phyloP scores from a whole-genome alignment of 208 protist species.

The Wallacemonas sp. region DNA sequence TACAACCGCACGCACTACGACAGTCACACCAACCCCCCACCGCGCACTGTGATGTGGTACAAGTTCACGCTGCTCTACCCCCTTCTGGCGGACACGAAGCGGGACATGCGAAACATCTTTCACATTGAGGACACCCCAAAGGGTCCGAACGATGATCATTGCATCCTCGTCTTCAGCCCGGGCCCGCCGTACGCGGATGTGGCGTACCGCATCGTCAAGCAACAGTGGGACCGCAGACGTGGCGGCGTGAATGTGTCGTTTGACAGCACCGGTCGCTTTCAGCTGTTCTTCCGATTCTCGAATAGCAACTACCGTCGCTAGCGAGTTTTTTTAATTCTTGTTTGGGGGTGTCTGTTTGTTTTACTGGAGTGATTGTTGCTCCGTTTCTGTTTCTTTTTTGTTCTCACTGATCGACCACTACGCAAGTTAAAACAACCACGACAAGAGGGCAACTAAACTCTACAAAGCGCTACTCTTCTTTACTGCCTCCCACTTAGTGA shows the following conservation, averaged over 20 bases:
- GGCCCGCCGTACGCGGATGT: slow-evolving; percentile 99
- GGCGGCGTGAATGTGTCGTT: slow-evolving; percentile 96
- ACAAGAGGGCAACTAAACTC: no score
- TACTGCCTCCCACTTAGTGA: no score
- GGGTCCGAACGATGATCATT: slow-evolving; percentile 83
- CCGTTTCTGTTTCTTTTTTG: no score
- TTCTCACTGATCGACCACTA: no score
- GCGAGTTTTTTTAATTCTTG: no score
- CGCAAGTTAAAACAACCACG: no score
- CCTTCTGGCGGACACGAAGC: slow-evolving; percentile 93
- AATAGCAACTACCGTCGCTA: slow-evolving; percentile 87
- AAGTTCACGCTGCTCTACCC: slow-evolving; percentile 99
- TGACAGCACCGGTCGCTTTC: slow-evolving; percentile 82
- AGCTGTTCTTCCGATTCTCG: slow-evolving; percentile 86
- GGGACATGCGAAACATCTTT: slow-evolving; percentile 93
- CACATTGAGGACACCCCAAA: slow-evolving; percentile 79
- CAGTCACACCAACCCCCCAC: slow-evolving; percentile 97
- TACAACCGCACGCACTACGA: slow-evolving; percentile 99
- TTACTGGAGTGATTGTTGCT: no score
- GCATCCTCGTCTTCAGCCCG: slow-evolving; percentile 93
- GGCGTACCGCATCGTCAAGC: slow-evolving; percentile 97
- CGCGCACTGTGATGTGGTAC: slow-evolving; percentile 98
- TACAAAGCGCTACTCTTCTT: no score
- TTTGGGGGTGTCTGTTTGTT: slow-evolving; percentile 1
- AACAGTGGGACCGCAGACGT: slow-evolving; percentile 95